These are phyloP conservation scores for Aspergillus terreus DNA, from an alignment of 2,329 filamentous ascomycete genomes.

Conservation along the genomic window DNA sequence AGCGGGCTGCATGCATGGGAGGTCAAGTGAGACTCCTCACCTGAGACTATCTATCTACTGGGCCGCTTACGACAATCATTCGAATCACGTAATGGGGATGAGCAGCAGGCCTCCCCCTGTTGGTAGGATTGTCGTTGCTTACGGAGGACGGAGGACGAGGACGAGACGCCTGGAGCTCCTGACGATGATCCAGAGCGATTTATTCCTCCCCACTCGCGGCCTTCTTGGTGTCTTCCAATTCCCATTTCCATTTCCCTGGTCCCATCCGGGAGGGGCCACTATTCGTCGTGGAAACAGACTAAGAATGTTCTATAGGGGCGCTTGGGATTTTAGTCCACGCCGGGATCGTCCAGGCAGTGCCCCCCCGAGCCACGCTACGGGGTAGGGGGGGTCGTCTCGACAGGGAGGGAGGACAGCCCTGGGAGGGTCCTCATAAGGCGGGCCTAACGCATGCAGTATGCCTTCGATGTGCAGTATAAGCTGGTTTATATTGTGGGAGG, in stretches of 20 bases:
- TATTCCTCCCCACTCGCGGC: not conserved
- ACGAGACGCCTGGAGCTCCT: no score
- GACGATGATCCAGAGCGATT: not conserved
- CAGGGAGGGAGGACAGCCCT: no score
- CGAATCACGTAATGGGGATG: not conserved
- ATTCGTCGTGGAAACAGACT: constrained; percentile 13
- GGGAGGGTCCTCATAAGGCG: no score
- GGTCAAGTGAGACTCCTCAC: constrained; percentile 1
- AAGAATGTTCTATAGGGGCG: constrained; percentile 19
- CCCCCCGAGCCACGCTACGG: constrained; percentile 7
- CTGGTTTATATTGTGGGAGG: not conserved
- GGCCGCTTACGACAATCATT: not conserved
- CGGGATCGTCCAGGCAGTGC: constrained; percentile 13
- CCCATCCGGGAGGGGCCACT: not conserved
- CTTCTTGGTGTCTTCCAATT: constrained; percentile 6
- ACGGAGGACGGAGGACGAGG: no score
- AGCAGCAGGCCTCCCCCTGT: not conserved
- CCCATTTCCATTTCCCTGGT: not conserved
- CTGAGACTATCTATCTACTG: not conserved
- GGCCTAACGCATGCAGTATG: not conserved
- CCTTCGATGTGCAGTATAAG: not conserved
- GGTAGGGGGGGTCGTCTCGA: not conserved
- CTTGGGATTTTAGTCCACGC: constrained; percentile 9
- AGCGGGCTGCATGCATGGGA: not conserved
- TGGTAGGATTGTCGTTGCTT: no score